phyloP scores from a whole-genome alignment of 2,329 filamentous ascomycete genomes.

The Diaporthe aspalathi region DNA sequence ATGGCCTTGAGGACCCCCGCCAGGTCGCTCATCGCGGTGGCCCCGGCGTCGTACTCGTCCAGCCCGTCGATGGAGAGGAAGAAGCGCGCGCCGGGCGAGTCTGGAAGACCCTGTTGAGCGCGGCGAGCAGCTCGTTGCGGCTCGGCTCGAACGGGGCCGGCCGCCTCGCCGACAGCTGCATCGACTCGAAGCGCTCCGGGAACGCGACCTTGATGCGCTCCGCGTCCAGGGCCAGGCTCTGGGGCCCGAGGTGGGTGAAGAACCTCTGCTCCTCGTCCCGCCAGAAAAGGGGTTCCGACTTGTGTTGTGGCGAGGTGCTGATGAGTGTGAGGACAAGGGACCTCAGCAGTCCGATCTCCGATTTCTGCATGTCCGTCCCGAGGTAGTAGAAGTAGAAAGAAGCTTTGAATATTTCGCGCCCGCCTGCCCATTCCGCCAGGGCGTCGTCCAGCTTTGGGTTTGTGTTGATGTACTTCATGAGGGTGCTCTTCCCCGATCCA shows the following conservation, averaged over 20 bases:
- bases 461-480: constrained; percentile 6
- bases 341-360: not conserved
- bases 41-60: not conserved
- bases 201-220: not conserved
- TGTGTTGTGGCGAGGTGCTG: not conserved
- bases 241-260: constrained; percentile 3
- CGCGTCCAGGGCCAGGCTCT: not conserved
- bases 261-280: not conserved
- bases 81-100: not conserved
- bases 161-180: not conserved
- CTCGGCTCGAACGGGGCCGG: constrained; percentile 1
- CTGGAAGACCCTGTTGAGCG: not conserved
- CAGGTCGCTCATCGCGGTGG: not conserved
- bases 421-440: not conserved
- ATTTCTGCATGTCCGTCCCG: constrained; percentile 17
- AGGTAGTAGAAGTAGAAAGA: constrained; percentile 10
- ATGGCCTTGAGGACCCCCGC: not conserved
- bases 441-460: not conserved
- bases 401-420: not conserved
- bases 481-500: constrained; percentile 2
- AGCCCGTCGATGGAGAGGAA: constrained; percentile 8
- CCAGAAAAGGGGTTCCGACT: not conserved
- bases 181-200: not conserved
- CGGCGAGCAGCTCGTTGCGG: constrained; percentile 5
- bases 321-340: not conserved